Conservation (phyloP, 2,329 filamentous ascomycete species). For the Apiospora koreana region DNA sequence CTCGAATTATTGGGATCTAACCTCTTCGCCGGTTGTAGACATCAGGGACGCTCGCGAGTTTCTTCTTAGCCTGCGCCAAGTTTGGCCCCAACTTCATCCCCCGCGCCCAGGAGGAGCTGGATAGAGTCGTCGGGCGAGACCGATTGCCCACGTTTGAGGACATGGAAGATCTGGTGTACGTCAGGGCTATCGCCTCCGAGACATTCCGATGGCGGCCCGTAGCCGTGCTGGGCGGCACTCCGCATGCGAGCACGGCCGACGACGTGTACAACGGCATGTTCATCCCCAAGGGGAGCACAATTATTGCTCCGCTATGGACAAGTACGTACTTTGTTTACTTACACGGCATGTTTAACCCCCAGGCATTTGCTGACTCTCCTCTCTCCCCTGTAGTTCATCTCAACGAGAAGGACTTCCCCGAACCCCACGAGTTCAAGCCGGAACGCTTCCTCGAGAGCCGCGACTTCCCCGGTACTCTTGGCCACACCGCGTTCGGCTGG, state of each 20-base stretch:
- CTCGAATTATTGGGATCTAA: too few relatives aligned
- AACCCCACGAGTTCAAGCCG: slow-evolving; percentile 38
- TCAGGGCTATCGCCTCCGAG: slow-evolving; percentile 39
- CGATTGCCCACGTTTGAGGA: slow-evolving; percentile 41
- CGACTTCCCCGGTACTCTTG: slow-evolving; percentile 31
- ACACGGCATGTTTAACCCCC: too few relatives aligned
- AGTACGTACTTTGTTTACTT: slow-evolving; percentile 31
- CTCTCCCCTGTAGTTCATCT: slow-evolving; percentile 49
- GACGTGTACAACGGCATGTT: slow-evolving; percentile 44
- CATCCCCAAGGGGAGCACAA: slow-evolving; percentile 43
- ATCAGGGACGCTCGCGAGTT: slow-evolving; percentile 42
- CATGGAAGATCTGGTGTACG: slow-evolving; percentile 33
- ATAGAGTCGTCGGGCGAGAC: slow-evolving; percentile 37
- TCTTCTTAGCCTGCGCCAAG: slow-evolving; percentile 29
- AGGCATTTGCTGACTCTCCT: slow-evolving; percentile 46
- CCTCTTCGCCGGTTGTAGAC: slow-evolving; percentile 39
- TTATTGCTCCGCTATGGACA: slow-evolving; percentile 44
- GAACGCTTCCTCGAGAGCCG: slow-evolving; percentile 22
- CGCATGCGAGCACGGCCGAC: slow-evolving; percentile 47
- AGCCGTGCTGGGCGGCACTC: slow-evolving; percentile 42
- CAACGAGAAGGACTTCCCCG: slow-evolving; percentile 35
- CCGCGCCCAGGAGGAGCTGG: slow-evolving; percentile 39
- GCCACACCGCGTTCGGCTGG: slow-evolving; percentile 39
- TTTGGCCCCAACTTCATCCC: slow-evolving; percentile 16
- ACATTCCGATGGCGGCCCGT: slow-evolving; percentile 44